These are phyloP conservation scores for Coemansia sp. DNA, from an alignment of 192 early-diverging fungal species.

Conservation along the genomic window DNA sequence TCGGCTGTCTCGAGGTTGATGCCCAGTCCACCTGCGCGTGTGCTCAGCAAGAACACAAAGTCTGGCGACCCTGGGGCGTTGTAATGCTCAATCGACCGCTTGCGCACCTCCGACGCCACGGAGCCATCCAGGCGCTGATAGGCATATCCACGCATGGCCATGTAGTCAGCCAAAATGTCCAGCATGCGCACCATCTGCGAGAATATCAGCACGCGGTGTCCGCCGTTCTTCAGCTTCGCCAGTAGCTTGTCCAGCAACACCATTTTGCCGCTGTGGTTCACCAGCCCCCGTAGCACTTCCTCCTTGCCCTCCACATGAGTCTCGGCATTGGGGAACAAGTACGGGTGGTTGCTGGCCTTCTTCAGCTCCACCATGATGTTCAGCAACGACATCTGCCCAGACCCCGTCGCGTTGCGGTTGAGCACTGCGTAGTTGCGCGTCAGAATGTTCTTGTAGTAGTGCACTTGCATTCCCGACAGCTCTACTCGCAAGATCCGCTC, in stretches of 20 bases:
- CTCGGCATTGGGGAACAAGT: conserved; percentile 83
- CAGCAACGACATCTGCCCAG: conserved; percentile 74
- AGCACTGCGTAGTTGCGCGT: conserved; percentile 92
- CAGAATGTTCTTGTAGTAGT: conserved; percentile 95
- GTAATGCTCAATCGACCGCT: conserved; percentile 96
- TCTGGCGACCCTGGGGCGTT: conserved; percentile 92
- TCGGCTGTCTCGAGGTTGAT: conserved; percentile 97
- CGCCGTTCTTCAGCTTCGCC: conserved; percentile 83
- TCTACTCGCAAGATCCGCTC: conserved; percentile 96
- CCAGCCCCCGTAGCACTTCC: conserved; percentile 78
- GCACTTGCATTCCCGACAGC: conserved; percentile 84
- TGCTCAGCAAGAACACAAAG: conserved; percentile 97
- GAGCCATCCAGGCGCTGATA: conserved; percentile 96
- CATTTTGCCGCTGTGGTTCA: conserved; percentile 98
- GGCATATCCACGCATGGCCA: conserved; percentile 81
- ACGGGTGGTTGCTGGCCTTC: conserved; percentile 97
- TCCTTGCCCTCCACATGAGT: conserved; percentile 59
- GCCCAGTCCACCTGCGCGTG: conserved; percentile 95
- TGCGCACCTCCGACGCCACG: conserved; percentile 85
- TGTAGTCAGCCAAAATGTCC: conserved; percentile 95
- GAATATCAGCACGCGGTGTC: conserved; percentile 97
- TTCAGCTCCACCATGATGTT: conserved; percentile 98
- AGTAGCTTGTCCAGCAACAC: conserved; percentile 94
- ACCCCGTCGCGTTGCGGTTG: conserved; percentile 68
- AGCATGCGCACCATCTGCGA: conserved; percentile 98